These are phyloP conservation scores for Neofusicoccum laricinum DNA, from an alignment of 2,329 filamentous ascomycete genomes.

Conservation along the genomic window DNA sequence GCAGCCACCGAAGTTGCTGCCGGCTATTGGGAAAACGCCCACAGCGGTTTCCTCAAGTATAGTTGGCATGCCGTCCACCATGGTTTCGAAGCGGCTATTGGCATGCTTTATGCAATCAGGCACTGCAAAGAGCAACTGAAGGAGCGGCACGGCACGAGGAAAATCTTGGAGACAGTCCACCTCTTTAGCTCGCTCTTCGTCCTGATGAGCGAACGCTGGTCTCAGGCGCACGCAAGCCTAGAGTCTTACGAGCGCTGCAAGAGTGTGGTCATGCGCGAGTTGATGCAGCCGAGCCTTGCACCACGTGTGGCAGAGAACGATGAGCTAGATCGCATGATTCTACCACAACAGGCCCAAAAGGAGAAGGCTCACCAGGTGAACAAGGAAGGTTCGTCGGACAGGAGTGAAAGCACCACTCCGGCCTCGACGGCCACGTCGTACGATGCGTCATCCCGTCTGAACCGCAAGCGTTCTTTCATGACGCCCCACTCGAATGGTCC, in stretches of 20 bases:
- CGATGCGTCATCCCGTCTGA: background rate
- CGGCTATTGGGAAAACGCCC: conserved; percentile 11
- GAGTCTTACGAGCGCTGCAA: conserved; percentile 16
- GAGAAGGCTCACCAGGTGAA: background rate
- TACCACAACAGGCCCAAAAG: conserved; percentile 11
- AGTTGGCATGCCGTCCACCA: conserved; percentile 15
- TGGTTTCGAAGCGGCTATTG: conserved; percentile 15
- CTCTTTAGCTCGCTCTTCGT: conserved; percentile 14
- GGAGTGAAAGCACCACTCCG: background rate
- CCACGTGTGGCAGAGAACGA: conserved; percentile 5
- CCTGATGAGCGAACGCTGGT: conserved; percentile 15
- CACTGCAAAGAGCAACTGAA: conserved; percentile 14
- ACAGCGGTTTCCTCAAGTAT: conserved; percentile 11
- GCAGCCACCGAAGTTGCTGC: conserved; percentile 7
- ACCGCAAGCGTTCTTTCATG: background rate
- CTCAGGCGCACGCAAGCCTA: conserved; percentile 8
- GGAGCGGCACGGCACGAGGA: conserved; percentile 1
- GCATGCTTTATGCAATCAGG: conserved; percentile 10
- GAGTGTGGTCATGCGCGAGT: conserved; percentile 1
- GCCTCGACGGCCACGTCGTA: background rate
- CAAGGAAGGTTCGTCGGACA: background rate
- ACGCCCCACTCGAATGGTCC: background rate
- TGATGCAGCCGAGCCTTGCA: background rate
- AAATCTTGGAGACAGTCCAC: conserved; percentile 12
- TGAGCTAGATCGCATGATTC: conserved; percentile 13